phyloP scores from a whole-genome alignment of 805 yeast species.

The Kodamaea fukazawae region DNA sequence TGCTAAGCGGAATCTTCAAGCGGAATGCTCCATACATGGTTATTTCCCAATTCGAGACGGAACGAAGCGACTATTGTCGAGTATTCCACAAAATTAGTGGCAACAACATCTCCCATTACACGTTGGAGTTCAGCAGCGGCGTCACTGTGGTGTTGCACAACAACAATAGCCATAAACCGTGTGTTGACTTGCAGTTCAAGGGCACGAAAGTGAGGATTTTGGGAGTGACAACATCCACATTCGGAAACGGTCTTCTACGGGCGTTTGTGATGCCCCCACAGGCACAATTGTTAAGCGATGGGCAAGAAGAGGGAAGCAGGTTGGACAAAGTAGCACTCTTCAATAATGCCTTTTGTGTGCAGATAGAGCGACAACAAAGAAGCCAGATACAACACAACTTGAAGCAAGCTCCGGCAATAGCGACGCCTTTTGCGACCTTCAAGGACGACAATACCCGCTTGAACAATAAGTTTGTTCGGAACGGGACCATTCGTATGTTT shows the following conservation, averaged over 20 bases:
- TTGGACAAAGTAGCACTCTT: slow-evolving; percentile 14
- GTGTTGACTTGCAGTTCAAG: slow-evolving; percentile 26
- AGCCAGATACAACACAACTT: slow-evolving; percentile 19
- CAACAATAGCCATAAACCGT: slow-evolving; percentile 30
- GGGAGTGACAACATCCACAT: slow-evolving; percentile 35
- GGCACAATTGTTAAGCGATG: slow-evolving; percentile 21
- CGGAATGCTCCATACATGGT: slow-evolving; percentile 30
- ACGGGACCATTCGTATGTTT: slow-evolving; percentile 24
- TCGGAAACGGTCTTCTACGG: slow-evolving; percentile 30
- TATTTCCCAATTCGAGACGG: slow-evolving; percentile 11
- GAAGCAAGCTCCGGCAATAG: slow-evolving; percentile 18
- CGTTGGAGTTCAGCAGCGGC: slow-evolving; percentile 21
- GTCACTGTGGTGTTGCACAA: slow-evolving; percentile 20
- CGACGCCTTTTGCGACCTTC: slow-evolving; percentile 30
- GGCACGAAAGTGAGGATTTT: slow-evolving; percentile 28
- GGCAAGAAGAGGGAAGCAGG: slow-evolving; percentile 12
- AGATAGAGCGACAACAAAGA: slow-evolving; percentile 22
- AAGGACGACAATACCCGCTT: slow-evolving; percentile 25
- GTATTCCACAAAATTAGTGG: slow-evolving; percentile 29
- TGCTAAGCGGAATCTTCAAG: slow-evolving; percentile 24
- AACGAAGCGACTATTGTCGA: slow-evolving; percentile 24
- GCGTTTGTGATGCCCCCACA: slow-evolving; percentile 20
- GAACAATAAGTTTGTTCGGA: slow-evolving; percentile 16
- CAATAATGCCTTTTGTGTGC: slow-evolving; percentile 17
- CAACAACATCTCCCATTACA: slow-evolving; percentile 28